These are phyloP conservation scores for Dillenia suffruticosa DNA, from an alignment of 164 flowering plant species.

Conservation along the genomic window DNA sequence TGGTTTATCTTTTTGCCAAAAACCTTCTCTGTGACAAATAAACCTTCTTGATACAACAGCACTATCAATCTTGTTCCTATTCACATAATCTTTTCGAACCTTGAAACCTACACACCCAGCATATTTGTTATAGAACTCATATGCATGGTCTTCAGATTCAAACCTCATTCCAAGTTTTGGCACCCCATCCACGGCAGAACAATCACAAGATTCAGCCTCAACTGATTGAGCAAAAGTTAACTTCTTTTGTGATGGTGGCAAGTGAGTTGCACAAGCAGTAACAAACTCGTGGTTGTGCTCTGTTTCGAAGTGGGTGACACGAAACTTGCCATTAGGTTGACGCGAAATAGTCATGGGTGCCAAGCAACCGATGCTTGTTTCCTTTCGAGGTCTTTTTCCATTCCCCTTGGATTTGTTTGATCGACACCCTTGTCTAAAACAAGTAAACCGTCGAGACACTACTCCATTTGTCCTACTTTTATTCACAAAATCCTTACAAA, in stretches of 20 bases:
- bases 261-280: constrained; percentile 12
- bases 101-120: constrained; percentile 24
- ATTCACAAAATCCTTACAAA: constrained; percentile 18
- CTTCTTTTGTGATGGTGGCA: constrained; percentile 19
- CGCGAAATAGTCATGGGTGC: constrained; percentile 19
- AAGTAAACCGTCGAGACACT: constrained; percentile 13
- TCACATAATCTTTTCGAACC: constrained; percentile 27
- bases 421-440: constrained; percentile 21
- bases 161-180: constrained; percentile 25
- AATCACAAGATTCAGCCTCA: constrained; percentile 12
- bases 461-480: constrained; percentile 18
- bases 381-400: constrained; percentile 11
- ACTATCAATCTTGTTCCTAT: constrained; percentile 23
- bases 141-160: constrained; percentile 25
- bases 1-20: constrained; percentile 19
- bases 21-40: constrained; percentile 26
- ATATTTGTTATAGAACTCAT: constrained; percentile 25
- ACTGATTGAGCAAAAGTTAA: constrained; percentile 17
- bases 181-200: constrained; percentile 12
- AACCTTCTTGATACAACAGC: constrained; percentile 26
- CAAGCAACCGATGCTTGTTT: constrained; percentile 28
- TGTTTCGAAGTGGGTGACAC: constrained; percentile 16
- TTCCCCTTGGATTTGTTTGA: constrained; percentile 7
- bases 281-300: constrained; percentile 22
- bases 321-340: constrained; percentile 21